Conservation (phyloP, 805 yeast species). For the Saccharomycopsis sp. region DNA sequence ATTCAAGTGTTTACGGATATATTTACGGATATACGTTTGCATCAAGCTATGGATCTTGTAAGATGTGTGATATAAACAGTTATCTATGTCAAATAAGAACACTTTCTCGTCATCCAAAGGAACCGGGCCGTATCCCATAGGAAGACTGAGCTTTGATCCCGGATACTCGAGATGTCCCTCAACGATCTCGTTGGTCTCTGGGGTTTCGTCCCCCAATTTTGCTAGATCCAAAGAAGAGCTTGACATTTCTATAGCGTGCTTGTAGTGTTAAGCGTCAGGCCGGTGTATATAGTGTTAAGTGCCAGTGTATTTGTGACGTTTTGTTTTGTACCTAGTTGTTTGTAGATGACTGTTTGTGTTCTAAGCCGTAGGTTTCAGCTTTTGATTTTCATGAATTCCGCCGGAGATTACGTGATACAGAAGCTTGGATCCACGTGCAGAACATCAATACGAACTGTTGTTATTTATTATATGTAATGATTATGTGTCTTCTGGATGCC, state of each 20-base stretch:
- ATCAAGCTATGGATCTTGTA: slow-evolving; percentile 76
- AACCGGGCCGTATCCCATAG: slow-evolving; percentile 17
- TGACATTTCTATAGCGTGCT: not conserved
- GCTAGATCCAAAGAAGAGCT: not conserved
- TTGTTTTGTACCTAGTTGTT: not conserved
- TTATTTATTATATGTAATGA: too few relatives aligned
- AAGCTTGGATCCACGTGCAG: not conserved
- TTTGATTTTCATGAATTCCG: not conserved
- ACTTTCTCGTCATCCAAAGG: slow-evolving; percentile 26
- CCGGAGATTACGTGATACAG: not conserved
- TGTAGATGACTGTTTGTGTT: not conserved
- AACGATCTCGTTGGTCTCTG: slow-evolving; percentile 1
- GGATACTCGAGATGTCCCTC: slow-evolving; percentile 7
- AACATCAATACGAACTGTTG: too few relatives aligned
- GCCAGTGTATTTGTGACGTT: too few relatives aligned
- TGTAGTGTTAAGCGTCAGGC: too few relatives aligned
- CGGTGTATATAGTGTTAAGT: too few relatives aligned
- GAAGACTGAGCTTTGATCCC: slow-evolving; percentile 12
- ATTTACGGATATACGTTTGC: slow-evolving; percentile 79
- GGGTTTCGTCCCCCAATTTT: slow-evolving; percentile 2
- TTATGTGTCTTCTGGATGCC: too few relatives aligned
- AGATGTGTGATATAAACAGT: slow-evolving; percentile 75
- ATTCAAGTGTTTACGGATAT: slow-evolving; percentile 58
- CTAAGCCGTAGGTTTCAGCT: not conserved
- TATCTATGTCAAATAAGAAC: slow-evolving; percentile 90